Evolutionary conservation across 768 basidiomycete genomes (phyloP).

Genomic region (Xanthoconium stramineum): DNA sequence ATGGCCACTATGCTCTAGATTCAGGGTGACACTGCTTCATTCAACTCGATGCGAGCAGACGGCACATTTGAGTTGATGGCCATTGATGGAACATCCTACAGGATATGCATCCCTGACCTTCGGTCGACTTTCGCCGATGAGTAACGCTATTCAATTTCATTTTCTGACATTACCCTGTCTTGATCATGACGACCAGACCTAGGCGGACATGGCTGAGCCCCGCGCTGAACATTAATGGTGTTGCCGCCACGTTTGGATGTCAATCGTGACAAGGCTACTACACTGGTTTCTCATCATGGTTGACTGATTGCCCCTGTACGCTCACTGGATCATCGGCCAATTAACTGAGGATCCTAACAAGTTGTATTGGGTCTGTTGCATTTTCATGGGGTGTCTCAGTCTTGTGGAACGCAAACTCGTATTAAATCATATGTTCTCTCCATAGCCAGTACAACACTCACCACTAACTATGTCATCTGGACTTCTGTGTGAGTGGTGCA

Average conservation of each 20-base stretch:
- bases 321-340: too few relatives aligned
- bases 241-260: constrained; percentile 4
- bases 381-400: too few relatives aligned
- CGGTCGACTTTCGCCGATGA: constrained; percentile 7
- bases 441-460: constrained; percentile 3
- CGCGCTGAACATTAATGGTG: constrained; percentile 3
- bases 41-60: not conserved
- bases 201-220: constrained; percentile 15
- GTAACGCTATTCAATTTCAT: constrained; percentile 11
- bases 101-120: not conserved
- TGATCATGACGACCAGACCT: too few relatives aligned
- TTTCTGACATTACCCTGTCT: constrained; percentile 9
- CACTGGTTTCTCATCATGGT: not conserved
- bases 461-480: constrained; percentile 8
- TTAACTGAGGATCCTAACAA: too few relatives aligned
- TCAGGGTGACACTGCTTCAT: constrained; percentile 10
- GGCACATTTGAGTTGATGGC: constrained; percentile 9
- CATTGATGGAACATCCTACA: not conserved
- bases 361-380: too few relatives aligned
- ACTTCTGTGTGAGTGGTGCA: constrained; percentile 1
- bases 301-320: too few relatives aligned
- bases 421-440: too few relatives aligned
- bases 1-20: constrained; percentile 10
- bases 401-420: constrained; percentile 3
- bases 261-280: too few relatives aligned